Evolutionary conservation across 768 basidiomycete genomes (phyloP).

Genomic region (Serendipita sp.): DNA sequence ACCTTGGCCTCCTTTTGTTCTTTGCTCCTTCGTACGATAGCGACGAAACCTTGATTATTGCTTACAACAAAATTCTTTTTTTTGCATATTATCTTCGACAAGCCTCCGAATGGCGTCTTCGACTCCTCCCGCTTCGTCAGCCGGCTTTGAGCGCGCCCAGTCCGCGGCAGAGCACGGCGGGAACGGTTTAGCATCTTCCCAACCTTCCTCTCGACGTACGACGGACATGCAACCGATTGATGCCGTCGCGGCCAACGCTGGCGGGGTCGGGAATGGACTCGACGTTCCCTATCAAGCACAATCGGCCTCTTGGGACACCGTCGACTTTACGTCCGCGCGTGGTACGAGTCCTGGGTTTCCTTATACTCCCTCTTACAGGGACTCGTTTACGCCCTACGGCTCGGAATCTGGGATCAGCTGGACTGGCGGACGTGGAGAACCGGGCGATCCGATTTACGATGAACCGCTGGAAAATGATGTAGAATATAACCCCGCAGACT

Average conservation of each 20-base stretch:
- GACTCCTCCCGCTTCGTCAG: not conserved
- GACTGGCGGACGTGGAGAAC: not conserved
- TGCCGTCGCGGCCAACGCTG: not conserved
- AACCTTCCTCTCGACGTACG: not conserved
- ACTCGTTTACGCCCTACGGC: constrained; percentile 4
- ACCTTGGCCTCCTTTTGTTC: too few species aligned
- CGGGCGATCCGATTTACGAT: not conserved
- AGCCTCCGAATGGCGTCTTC: not conserved
- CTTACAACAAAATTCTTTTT: too few species aligned
- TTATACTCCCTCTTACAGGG: constrained; percentile 1
- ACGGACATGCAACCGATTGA: not conserved
- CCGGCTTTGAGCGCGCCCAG: not conserved
- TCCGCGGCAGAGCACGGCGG: not conserved
- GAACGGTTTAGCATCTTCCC: not conserved
- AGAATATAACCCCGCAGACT: constrained; percentile 5
- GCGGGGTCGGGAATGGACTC: not conserved
- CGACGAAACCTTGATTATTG: too few species aligned
- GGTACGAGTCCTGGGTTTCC: not conserved
- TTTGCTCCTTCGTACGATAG: too few species aligned
- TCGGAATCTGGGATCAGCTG: constrained; percentile 5
- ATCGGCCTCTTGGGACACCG: constrained; percentile 4
- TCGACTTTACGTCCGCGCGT: not conserved
- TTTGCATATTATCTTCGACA: too few species aligned
- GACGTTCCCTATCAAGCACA: constrained; percentile 4
- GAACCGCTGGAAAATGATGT: not conserved